Base-by-base conservation (phyloP, 441 rosid species). In the Dalechampia spathulata region DNA sequence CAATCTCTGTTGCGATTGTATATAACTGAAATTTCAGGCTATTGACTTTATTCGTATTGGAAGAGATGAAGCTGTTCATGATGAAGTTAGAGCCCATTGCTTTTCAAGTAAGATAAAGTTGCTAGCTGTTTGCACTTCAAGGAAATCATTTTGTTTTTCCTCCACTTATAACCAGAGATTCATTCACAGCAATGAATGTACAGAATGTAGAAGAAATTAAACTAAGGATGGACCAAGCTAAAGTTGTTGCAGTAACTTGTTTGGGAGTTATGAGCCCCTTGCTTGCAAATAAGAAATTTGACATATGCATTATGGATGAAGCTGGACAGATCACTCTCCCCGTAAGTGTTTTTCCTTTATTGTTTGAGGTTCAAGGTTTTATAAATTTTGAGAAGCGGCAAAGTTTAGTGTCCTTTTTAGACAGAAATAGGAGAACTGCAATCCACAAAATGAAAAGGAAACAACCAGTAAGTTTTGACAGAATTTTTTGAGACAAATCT, bases 261-360 rank as follows among this genome's bases (percentile, higher is more conserved):
- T 71, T 90, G 74, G 99, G 99, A 67, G 77, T 87, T 66, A 82
- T 77, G 34, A 93, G 82, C 74, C 95, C 97, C 16, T 82, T 90
- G 60, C 96, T 90, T 70, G 78, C 81, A 49, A 78, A 81, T 69
- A 83, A 82, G 86, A 83, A 69, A 67, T 94, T 94, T 67, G 97
- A 94, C 52, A 79, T 94, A 8, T 94, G 99, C 79, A 90, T 87
- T 62, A 80, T 90, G 78, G 99, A 94, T 72, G 99, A 94, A 80
- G 99, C 99, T 65, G 99, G 97, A 70, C 97, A 94, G 82, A 87
- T 78, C 60, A 86, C 95, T 52, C 77, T 90, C 51, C 99, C 97
- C 13, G 99, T 86, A 75, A 56, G 95, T 68, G 57, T 46, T 73
- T 37, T 60, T 45, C 60, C 32, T 45, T 52, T 11, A 49, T 70